A percentile compares a stretch with the other conserved stretches of the same genome.
Evolutionary conservation across 1,284 basidiomycete genomes (phyloP).

Genomic region (Paramarasmius palmivorus): DNA sequence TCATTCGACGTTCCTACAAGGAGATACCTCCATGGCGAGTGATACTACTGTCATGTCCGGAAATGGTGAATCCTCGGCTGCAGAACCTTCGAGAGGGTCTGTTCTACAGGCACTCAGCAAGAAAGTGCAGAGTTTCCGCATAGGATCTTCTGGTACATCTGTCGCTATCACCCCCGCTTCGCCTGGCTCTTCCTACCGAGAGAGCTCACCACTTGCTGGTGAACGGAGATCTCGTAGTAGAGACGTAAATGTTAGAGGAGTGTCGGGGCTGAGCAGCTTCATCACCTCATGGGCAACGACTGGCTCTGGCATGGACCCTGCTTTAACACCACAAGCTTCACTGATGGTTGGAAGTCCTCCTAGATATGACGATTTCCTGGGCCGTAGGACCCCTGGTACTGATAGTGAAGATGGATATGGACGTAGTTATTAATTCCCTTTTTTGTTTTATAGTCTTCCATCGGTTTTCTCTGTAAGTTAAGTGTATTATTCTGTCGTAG

Average conservation of each 20-base stretch:
- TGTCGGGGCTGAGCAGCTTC: constrained; percentile 2
- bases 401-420: not conserved
- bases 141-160: constrained; percentile 11
- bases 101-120: constrained; percentile 54
- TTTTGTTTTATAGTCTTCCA: not conserved
- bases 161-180: not conserved
- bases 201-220: not conserved
- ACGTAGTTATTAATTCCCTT: not conserved
- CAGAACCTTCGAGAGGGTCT: constrained; percentile 39
- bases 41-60: not conserved
- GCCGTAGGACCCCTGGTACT: too few relatives aligned
- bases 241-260: not conserved
- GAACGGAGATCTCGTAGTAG: not conserved
- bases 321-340: not conserved
- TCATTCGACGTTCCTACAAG: constrained; percentile 72
- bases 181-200: constrained; percentile 3
- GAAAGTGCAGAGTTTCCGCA: constrained; percentile 48
- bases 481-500: not conserved
- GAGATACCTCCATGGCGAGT: constrained; percentile 28
- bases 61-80: constrained; percentile 9
- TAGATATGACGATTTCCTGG: not conserved
- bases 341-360: not conserved
- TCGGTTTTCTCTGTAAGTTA: not conserved
- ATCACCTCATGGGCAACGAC: constrained; percentile 1
- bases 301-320: not conserved